Base-by-base conservation (phyloP, 2,329 filamentous ascomycete species). In the Exserohilum turcica region DNA sequence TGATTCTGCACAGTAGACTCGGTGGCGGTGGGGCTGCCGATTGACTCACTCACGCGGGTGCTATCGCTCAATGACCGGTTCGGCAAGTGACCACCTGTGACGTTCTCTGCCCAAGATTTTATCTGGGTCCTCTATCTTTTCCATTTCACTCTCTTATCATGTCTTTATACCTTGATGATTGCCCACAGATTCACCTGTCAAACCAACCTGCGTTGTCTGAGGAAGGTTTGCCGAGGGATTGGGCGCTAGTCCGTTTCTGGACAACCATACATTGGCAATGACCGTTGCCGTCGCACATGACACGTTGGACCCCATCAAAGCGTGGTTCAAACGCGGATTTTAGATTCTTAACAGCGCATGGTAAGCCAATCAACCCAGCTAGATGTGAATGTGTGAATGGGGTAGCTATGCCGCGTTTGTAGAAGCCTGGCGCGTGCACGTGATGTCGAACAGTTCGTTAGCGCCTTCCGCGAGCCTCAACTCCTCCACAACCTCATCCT, bases 21-120 rank as follows among this genome's bases (percentile, higher is more conserved):
- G n/a, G 8, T 16, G n/a, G 31, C 36, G 33, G 51, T 54, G 47
- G 52, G 52, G 52, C 47, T 21, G 32, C 32, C 50, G 45, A 39
- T 51, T 50, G 52, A 54, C 29, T 50, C 52, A 54, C 52, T 24
- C 42, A 54, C 52, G 4, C 42, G 24, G 15, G 18, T 32, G 18
- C 16, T 51, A 46, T 50, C 28, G 46, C 37, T 18, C 29, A 40
- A 43, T 15, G 31, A 24, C 31, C 29, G 35, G 42, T 42, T 32
- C 18, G 16, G 21, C 8, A 5, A 18, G 10, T 13, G 19, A 12
- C 27, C 9, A 3, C 3, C 12, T 4, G 6, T 37, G 1, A 13
- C 33, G 16, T 33, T 7, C 9, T 4, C 32, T 29, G 21, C 5
- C 12, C 13, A 21, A 9, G 15, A 15, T 9, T 18, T 9, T 40